Base-by-base conservation (phyloP, 1,284 basidiomycete species). In the Rhodotorula sp. region DNA sequence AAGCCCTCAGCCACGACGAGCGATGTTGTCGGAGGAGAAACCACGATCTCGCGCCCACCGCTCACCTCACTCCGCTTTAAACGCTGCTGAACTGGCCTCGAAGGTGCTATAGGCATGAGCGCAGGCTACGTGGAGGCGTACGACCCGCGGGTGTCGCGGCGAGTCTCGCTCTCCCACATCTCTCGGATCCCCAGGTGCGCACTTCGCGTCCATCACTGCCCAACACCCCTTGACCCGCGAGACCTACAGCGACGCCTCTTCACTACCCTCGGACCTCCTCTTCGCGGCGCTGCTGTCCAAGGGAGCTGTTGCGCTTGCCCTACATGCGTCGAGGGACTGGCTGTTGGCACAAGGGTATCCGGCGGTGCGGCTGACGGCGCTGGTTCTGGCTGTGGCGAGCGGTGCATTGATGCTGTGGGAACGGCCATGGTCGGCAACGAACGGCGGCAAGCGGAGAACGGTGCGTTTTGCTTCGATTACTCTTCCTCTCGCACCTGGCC, bases 291-390 rank as follows among this genome's bases (percentile, higher is more conserved):
- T 74, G 26, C 67, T 75, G 8, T 72, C 71, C 7, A 77, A 77
- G 40, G 74, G 71, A n/a, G 64, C 74, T 48, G 64, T 75, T 61
- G 75, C 75, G 6, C 68, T 77, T 28, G 50, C 75, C 22, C 69
- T 75, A 47, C 70, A 72, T 64, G 68, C 76, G 50, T 56, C 70
- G 22, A 70, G 67, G 47, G 75, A 77, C 57, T 77, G 76, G 76
- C 37, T 76, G 37, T 53, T 77, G 20, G 67, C 53, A 6, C 65
- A 67, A n/a, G 70, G 66, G 11, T 69, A 55, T 40, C 54, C 59
- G 8, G 37, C 67, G 4, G 68, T 65, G 57, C 64, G 65, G 15
- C 31, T 71, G 31, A 69, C 68, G 31, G 67, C 72, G 30, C 34
- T 67, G 18, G 57, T 63, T 4, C 58, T 72, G 18, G 64, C 26